phyloP scores from a whole-genome alignment of 2,329 filamentous ascomycete genomes.

The Verticillium longisporum region DNA sequence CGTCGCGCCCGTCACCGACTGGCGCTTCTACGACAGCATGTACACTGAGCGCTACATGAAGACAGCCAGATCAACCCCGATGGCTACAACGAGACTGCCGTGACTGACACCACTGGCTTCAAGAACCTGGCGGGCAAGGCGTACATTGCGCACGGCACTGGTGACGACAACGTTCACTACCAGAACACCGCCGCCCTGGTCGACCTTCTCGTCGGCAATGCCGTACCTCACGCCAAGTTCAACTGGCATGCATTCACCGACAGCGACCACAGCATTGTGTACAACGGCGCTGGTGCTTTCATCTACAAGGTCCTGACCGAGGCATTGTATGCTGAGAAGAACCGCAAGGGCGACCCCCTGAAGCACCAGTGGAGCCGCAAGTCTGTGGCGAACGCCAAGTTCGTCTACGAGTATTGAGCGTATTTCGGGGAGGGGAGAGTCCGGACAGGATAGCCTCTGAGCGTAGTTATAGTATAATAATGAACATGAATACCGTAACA shows the following conservation, averaged over 20 bases:
- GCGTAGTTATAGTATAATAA: background rate
- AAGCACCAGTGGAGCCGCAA: constrained; percentile 28
- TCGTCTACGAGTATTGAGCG: constrained; percentile 4
- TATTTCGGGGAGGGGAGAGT: background rate
- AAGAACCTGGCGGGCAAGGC: constrained; percentile 54
- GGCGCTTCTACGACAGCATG: constrained; percentile 65
- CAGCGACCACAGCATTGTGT: constrained; percentile 54
- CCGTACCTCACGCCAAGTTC: constrained; percentile 55
- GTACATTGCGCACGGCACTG: constrained; percentile 58
- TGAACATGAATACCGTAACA: background rate
- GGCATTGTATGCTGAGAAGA: constrained; percentile 55
- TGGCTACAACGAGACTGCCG: constrained; percentile 55
- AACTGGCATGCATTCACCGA: constrained; percentile 60
- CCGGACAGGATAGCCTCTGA: background rate
- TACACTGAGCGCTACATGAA: constrained; percentile 73
- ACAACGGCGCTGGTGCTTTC: constrained; percentile 47
- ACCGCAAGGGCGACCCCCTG: constrained; percentile 27
- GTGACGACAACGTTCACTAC: constrained; percentile 68
- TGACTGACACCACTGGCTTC: constrained; percentile 53
- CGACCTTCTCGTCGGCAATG: constrained; percentile 52
- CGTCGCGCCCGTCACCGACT: constrained; percentile 61
- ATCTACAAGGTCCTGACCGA: constrained; percentile 58
- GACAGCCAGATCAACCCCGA: constrained; percentile 44
- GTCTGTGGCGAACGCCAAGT: background rate
- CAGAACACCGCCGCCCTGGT: constrained; percentile 57